Evolutionary conservation across 108 stramenopile genomes (phyloP).

Genomic region (Aureococcus anophagefferens): DNA sequence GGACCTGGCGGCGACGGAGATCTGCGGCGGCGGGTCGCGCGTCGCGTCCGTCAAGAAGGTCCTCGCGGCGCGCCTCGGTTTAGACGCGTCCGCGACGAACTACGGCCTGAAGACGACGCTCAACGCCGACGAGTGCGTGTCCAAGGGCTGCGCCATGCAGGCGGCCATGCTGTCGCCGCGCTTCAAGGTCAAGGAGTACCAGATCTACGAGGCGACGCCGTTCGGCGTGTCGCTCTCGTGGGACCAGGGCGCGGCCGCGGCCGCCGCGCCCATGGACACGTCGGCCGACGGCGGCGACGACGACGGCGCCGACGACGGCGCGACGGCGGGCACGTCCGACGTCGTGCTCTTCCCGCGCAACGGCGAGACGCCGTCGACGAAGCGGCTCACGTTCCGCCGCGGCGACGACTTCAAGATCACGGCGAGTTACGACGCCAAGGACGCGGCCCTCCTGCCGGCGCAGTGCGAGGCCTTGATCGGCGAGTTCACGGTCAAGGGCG

Average conservation of each 20-base stretch:
- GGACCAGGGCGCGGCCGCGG: slow-evolving; percentile 59
- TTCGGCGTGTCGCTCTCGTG: slow-evolving; percentile 79
- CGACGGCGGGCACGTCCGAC: slow-evolving; percentile 48
- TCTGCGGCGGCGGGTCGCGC: slow-evolving; percentile 88
- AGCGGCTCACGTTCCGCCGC: slow-evolving; percentile 78
- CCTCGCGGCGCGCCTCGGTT: slow-evolving; percentile 57
- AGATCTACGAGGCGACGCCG: slow-evolving; percentile 72
- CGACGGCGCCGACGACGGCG: slow-evolving; percentile 36
- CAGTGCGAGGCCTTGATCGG: slow-evolving; percentile 5
- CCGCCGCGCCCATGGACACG: slow-evolving; percentile 25
- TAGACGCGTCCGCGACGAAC: slow-evolving; percentile 52
- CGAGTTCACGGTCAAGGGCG: slow-evolving; percentile 18
- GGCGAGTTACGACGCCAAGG: slow-evolving; percentile 48
- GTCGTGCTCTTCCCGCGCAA: slow-evolving; percentile 82
- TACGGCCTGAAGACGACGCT: slow-evolving; percentile 85
- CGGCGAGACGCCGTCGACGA: slow-evolving; percentile 76
- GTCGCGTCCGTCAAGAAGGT: slow-evolving; percentile 76
- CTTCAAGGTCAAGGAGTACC: slow-evolving; percentile 94
- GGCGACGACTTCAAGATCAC: slow-evolving; percentile 63
- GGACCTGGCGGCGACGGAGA: slow-evolving; percentile 72
- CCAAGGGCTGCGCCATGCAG: slow-evolving; percentile 87
- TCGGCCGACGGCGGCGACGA: slow-evolving; percentile 57
- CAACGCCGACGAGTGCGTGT: slow-evolving; percentile 96
- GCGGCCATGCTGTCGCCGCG: slow-evolving; percentile 90
- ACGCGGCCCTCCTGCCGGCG: slow-evolving; percentile 23